Percentiles rank a stretch among this genome's conserved stretches.
Conservation (phyloP, 1,284 basidiomycete species). For the Trametes sp. region DNA sequence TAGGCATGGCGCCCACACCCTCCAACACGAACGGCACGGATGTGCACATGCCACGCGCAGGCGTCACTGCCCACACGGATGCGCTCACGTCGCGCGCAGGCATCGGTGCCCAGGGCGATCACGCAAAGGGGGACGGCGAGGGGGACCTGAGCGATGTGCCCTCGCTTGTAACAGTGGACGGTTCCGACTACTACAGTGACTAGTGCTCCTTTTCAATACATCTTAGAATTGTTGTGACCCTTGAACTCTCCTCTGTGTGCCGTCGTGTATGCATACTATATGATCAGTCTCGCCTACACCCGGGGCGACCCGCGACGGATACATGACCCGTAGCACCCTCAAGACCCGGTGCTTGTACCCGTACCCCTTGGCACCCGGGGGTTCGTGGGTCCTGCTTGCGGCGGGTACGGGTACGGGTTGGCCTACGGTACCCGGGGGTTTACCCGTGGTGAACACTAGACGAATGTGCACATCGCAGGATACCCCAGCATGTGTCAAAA, state of each 20-base stretch:
- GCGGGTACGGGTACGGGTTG: conserved; percentile 1
- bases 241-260: neutral
- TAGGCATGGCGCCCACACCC: no score
- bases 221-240: neutral
- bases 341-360: neutral
- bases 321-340: neutral
- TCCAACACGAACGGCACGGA: no score
- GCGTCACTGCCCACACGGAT: neutral
- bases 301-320: conserved; percentile 1
- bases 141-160: neutral
- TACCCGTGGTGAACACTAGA: conserved; percentile 6
- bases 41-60: no score
- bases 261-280: neutral
- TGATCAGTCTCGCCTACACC: neutral
- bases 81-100: neutral
- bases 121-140: neutral
- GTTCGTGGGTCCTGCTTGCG: neutral
- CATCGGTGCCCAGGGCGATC: no score
- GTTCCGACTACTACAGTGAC: neutral
- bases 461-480: no score
- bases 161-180: neutral
- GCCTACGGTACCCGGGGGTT: neutral
- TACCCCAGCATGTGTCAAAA: no score
- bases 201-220: neutral
- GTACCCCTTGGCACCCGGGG: neutral